Percentiles rank a stretch among this genome's conserved stretches.
Evolutionary conservation across 768 basidiomycete species (phyloP).

Genomic region (Dendrothele bispora): DNA sequence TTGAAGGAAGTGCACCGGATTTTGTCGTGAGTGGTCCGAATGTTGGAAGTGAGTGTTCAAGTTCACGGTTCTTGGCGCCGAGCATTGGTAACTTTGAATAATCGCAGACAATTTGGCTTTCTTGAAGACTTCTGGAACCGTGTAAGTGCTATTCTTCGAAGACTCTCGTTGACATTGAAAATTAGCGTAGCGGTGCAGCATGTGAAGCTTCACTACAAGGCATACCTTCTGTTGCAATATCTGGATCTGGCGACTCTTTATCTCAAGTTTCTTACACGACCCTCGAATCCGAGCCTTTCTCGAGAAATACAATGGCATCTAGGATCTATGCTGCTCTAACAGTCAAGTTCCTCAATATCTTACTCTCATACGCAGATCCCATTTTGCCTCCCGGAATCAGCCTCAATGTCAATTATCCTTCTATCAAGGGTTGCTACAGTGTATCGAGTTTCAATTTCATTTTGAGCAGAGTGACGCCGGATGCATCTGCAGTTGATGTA

Average conservation of each 20-base stretch:
- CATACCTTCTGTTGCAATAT: conserved; percentile 52
- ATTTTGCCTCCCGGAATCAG: conserved; percentile 40
- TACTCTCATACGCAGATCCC: conserved; percentile 28
- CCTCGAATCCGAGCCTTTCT: conserved; percentile 33
- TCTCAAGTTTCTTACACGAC: conserved; percentile 52
- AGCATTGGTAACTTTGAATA: neutral
- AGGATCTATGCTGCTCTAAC: conserved; percentile 43
- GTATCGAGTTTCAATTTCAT: conserved; percentile 41
- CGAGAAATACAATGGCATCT: conserved; percentile 35
- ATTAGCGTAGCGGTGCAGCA: conserved; percentile 43
- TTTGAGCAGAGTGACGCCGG: conserved; percentile 37
- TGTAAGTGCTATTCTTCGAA: neutral
- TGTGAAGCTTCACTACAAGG: conserved; percentile 48
- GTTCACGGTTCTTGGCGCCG: neutral
- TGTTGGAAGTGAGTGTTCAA: conserved; percentile 42
- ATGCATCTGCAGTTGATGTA: conserved; percentile 36
- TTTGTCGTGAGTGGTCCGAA: conserved; percentile 49
- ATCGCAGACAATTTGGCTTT: conserved; percentile 18
- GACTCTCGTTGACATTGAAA: neutral
- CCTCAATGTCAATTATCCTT: conserved; percentile 53
- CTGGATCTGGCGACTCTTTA: conserved; percentile 31
- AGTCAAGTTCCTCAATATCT: conserved; percentile 34
- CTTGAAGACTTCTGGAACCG: neutral
- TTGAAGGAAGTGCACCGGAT: conserved; percentile 34
- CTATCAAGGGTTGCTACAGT: conserved; percentile 36